Evolutionary conservation across 202 grass and related monocot species (phyloP).

Genomic region (Panicum hallii): DNA sequence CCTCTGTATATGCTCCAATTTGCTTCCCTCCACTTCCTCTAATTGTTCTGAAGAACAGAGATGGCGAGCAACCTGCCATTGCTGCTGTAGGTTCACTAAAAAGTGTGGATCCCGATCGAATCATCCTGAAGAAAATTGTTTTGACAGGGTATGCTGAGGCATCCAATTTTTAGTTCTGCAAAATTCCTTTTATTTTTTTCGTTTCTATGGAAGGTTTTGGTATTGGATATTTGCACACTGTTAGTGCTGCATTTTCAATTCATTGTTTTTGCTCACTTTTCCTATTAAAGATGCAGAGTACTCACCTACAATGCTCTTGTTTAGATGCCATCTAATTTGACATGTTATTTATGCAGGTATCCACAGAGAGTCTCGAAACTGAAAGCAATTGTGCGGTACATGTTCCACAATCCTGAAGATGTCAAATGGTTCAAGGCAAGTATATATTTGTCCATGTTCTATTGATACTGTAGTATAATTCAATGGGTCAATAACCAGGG

Average conservation of each 20-base stretch:
- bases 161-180: background rate
- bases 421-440: constrained; percentile 99
- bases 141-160: constrained; percentile 77
- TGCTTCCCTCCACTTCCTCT: constrained; percentile 77
- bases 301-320: background rate
- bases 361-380: constrained; percentile 92
- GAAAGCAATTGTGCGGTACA: constrained; percentile 88
- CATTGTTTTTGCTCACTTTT: background rate
- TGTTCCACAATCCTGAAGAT: constrained; percentile 92
- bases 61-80: constrained; percentile 69
- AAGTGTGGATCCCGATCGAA: constrained; percentile 74
- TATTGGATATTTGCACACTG: background rate
- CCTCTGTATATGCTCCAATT: constrained; percentile 88
- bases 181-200: background rate
- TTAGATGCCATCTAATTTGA: constrained; percentile 22
- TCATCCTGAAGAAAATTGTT: constrained; percentile 95
- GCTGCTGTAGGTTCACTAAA: constrained; percentile 86
- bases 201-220: background rate
- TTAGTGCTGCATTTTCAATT: background rate
- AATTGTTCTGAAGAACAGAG: constrained; percentile 74
- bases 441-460: background rate
- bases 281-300: background rate
- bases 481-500: constrained; percentile 14
- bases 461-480: background rate
- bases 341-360: constrained; percentile 65